phyloP scores from a whole-genome alignment of 148 eudicot genomes.

The Pouteria glomerata region DNA sequence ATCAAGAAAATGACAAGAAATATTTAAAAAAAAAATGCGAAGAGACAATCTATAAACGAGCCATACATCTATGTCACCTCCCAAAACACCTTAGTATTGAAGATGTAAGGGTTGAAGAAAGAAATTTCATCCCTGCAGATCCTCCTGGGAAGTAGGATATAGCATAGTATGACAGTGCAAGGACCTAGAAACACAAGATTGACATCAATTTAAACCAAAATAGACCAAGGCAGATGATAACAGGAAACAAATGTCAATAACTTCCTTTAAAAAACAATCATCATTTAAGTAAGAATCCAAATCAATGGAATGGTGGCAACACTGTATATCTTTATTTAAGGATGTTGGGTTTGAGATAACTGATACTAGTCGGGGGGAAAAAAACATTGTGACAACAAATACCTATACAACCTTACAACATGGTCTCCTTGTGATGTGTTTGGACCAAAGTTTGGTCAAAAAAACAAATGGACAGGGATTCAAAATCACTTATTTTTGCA shows the following conservation, averaged over 20 bases:
- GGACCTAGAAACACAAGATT: constrained; percentile 29
- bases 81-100: constrained; percentile 51
- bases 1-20: neutral
- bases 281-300: neutral
- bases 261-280: neutral
- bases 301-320: neutral
- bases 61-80: constrained; percentile 28
- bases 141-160: constrained; percentile 67
- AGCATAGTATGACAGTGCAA: constrained; percentile 51
- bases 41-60: neutral
- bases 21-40: too few species aligned
- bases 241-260: neutral
- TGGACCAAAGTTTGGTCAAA: neutral
- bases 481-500: too few species aligned
- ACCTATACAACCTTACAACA: neutral
- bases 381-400: neutral
- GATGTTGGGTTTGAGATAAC: neutral
- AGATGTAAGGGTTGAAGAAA: constrained; percentile 43
- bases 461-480: too few species aligned
- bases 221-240: neutral
- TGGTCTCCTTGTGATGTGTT: too few species aligned
- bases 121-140: constrained; percentile 48
- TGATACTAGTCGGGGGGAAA: too few species aligned
- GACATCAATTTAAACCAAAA: neutral
- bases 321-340: neutral